A percentile compares a stretch with the other conserved stretches of the same genome.
Evolutionary conservation across 495 filamentous ascomycete genomes (phyloP).

Genomic region (Chaetomium cochliodes): DNA sequence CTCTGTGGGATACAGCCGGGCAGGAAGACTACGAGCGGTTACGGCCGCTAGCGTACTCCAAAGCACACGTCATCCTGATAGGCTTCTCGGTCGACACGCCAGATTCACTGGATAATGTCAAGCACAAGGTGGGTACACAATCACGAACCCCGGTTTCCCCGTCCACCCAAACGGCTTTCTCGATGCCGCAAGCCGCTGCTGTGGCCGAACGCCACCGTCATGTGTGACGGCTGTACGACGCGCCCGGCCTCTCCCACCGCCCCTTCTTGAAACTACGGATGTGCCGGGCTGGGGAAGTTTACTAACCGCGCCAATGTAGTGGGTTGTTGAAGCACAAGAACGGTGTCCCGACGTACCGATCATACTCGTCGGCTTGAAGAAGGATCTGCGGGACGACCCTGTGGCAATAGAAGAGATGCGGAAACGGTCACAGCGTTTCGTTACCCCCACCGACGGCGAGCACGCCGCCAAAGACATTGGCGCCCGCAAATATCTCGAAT

Average conservation of each 20-base stretch:
- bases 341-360: conserved; percentile 91
- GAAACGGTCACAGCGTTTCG: conserved; percentile 85
- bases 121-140: conserved; percentile 74
- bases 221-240: conserved; percentile 21
- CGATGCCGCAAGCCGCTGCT: conserved; percentile 12
- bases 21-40: conserved; percentile 98
- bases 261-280: conserved; percentile 13
- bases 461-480: conserved; percentile 80
- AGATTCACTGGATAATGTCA: conserved; percentile 96
- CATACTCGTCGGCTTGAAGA: conserved; percentile 95
- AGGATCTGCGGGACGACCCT: conserved; percentile 94
- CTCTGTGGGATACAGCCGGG: conserved; percentile 98
- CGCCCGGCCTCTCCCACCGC: conserved; percentile 1
- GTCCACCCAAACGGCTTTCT: conserved; percentile 10
- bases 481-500: conserved; percentile 94
- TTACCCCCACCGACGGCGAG: conserved; percentile 74
- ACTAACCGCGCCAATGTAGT: conserved; percentile 53
- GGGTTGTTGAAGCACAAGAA: conserved; percentile 95
- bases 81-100: conserved; percentile 94
- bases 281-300: not conserved
- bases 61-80: conserved; percentile 96
- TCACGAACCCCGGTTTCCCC: not conserved
- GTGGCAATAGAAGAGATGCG: conserved; percentile 95
- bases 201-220: conserved; percentile 1
- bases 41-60: conserved; percentile 92